phyloP scores from a whole-genome alignment of 305 asterid genomes.

The Plantago lanceolata region DNA sequence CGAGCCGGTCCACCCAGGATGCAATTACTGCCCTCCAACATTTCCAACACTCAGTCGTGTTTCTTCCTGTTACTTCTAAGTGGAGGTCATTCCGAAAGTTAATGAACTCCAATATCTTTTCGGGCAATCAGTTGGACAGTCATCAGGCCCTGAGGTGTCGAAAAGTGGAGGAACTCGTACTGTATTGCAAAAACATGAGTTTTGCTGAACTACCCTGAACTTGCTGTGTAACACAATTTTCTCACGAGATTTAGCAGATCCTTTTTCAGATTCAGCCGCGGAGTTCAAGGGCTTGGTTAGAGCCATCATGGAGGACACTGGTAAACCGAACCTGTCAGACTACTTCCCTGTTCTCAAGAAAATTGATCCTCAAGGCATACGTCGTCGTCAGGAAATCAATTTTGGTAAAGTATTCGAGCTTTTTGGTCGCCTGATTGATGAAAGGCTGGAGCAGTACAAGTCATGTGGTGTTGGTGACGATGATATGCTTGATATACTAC shows the following conservation, averaged over 20 bases:
- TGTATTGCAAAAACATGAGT: neutral
- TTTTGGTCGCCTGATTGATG: neutral
- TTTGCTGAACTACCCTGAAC: neutral
- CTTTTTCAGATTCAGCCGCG: neutral
- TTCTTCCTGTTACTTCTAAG: neutral
- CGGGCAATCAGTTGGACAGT: neutral
- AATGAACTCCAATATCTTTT: neutral
- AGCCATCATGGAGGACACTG: neutral
- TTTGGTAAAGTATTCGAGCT: neutral
- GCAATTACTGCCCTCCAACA: neutral
- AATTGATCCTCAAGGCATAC: conserved; percentile 1
- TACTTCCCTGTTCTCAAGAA: neutral
- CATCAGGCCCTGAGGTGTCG: neutral
- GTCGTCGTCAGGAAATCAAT: neutral
- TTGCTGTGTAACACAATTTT: neutral
- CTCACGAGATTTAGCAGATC: conserved; percentile 1
- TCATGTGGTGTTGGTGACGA: neutral
- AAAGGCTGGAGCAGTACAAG: neutral
- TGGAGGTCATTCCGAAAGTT: neutral
- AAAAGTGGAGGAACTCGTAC: neutral
- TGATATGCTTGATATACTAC: neutral
- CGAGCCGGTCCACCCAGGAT: neutral
- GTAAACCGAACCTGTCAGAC: neutral
- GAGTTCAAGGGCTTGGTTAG: neutral
- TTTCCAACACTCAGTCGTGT: neutral